Evolutionary conservation across 164 flowering plant species (phyloP).

Genomic region (Vitis labrusca): DNA sequence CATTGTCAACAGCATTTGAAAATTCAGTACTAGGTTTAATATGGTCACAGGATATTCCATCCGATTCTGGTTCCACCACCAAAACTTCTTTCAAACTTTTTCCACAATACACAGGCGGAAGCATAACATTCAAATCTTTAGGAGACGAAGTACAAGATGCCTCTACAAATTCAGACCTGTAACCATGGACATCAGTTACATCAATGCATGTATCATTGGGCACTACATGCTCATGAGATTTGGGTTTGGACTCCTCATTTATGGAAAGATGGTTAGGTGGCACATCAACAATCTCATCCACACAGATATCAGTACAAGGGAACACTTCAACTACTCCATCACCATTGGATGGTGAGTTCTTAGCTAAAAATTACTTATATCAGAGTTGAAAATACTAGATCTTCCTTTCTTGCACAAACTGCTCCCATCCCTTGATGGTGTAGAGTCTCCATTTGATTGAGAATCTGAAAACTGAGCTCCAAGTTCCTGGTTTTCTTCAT

Average conservation of each 20-base stretch:
- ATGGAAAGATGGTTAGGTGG: conserved; percentile 17
- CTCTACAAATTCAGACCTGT: conserved; percentile 28
- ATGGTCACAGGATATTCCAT: conserved; percentile 21
- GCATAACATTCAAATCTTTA: conserved; percentile 18
- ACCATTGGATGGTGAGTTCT: conserved; percentile 28
- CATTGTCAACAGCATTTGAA: conserved; percentile 16
- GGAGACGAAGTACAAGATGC: conserved; percentile 24
- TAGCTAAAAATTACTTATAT: conserved; percentile 37
- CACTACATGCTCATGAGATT: conserved; percentile 17
- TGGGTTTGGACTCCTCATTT: conserved; percentile 16
- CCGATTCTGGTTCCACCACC: conserved; percentile 15
- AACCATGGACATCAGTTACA: conserved; percentile 9
- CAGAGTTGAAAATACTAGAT: conserved; percentile 43
- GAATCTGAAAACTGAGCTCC: conserved; percentile 46
- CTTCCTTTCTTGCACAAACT: conserved; percentile 38
- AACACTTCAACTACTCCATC: conserved; percentile 32
- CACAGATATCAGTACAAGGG: conserved; percentile 24
- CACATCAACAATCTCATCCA: conserved; percentile 22
- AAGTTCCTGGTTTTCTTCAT: conserved; percentile 33
- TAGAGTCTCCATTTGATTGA: conserved; percentile 27
- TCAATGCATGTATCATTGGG: conserved; percentile 11
- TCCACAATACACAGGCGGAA: conserved; percentile 18
- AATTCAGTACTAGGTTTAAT: conserved; percentile 10
- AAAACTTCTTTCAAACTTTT: conserved; percentile 14
- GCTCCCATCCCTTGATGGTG: conserved; percentile 53